A percentile compares a stretch with the other conserved stretches of the same genome.
Conservation (phyloP, 768 basidiomycete genomes). For the Filobasidium floriforme region DNA sequence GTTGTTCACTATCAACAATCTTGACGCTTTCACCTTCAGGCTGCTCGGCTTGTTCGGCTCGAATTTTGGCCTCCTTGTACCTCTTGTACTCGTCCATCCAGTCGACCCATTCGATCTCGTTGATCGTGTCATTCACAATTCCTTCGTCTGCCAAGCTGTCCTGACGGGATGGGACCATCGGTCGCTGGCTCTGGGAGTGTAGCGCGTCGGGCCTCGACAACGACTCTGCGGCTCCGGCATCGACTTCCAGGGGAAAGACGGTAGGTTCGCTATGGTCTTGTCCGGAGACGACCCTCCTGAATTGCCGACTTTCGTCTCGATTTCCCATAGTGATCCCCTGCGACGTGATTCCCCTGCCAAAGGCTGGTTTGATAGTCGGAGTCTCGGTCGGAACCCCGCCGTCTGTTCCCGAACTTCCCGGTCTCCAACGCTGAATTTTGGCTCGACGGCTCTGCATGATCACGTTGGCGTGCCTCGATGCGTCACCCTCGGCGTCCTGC, state of each 20-base stretch:
- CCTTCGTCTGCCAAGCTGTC: constrained; percentile 15
- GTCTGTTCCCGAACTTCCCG: constrained; percentile 20
- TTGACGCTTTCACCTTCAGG: background rate
- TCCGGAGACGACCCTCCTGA: constrained; percentile 5
- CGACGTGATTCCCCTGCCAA: constrained; percentile 5
- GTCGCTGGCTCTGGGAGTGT: constrained; percentile 13
- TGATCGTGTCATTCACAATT: constrained; percentile 29
- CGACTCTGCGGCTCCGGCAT: background rate
- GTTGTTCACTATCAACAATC: background rate
- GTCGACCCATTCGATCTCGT: constrained; percentile 49
- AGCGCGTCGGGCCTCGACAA: constrained; percentile 24
- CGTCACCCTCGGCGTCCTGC: constrained; percentile 29
- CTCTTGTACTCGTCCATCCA: constrained; percentile 49
- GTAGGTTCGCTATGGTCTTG: background rate
- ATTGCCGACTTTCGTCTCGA: background rate
- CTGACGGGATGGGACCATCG: constrained; percentile 20
- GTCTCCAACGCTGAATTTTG: constrained; percentile 47
- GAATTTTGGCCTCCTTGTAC: constrained; percentile 47
- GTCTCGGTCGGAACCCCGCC: background rate
- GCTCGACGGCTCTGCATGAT: constrained; percentile 48
- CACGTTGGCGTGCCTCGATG: constrained; percentile 43
- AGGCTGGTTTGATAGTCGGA: background rate
- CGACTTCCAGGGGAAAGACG: background rate
- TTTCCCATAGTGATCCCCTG: background rate
- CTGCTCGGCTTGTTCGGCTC: constrained; percentile 34